Conservation (phyloP, 2,329 filamentous ascomycete genomes). For the Aureobasidium sp. region DNA sequence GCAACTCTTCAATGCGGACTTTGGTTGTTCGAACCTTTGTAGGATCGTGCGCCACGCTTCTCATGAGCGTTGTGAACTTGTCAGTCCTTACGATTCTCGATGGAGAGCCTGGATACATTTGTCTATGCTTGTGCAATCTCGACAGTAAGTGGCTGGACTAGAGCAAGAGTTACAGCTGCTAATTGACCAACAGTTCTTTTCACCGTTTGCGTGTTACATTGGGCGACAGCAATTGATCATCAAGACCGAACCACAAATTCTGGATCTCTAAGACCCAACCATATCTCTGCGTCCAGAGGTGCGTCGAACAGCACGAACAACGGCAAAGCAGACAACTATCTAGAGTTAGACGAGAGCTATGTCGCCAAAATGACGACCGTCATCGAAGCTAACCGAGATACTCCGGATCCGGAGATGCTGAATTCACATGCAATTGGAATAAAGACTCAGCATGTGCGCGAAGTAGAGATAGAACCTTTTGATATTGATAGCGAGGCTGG, state of each 20-base stretch:
- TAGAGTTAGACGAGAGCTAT: slow-evolving; percentile 12
- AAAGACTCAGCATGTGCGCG: slow-evolving; percentile 13
- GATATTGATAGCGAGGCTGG: slow-evolving; percentile 2
- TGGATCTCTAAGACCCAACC: not conserved
- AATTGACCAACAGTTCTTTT: slow-evolving; percentile 50
- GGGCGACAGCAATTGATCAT: slow-evolving; percentile 54
- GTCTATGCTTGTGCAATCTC: slow-evolving; percentile 70
- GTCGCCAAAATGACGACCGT: not conserved
- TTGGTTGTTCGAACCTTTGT: slow-evolving; percentile 67
- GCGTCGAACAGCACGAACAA: not conserved
- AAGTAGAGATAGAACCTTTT: slow-evolving; percentile 6
- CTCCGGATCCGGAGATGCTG: not conserved
- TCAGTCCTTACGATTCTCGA: slow-evolving; percentile 64
- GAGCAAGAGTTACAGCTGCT: not conserved
- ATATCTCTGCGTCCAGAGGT: not conserved
- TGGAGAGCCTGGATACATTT: slow-evolving; percentile 72
- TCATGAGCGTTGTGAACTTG: slow-evolving; percentile 66
- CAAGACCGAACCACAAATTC: not conserved
- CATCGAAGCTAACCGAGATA: not conserved
- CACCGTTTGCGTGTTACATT: slow-evolving; percentile 67
- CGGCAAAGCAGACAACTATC: not conserved
- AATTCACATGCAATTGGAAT: slow-evolving; percentile 3
- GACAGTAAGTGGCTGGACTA: slow-evolving; percentile 56
- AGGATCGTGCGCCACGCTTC: slow-evolving; percentile 63
- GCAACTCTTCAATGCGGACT: slow-evolving; percentile 51